Base-by-base conservation (phyloP, 352 stramenopile genomes). In the Globisporangium abappressorium region DNA sequence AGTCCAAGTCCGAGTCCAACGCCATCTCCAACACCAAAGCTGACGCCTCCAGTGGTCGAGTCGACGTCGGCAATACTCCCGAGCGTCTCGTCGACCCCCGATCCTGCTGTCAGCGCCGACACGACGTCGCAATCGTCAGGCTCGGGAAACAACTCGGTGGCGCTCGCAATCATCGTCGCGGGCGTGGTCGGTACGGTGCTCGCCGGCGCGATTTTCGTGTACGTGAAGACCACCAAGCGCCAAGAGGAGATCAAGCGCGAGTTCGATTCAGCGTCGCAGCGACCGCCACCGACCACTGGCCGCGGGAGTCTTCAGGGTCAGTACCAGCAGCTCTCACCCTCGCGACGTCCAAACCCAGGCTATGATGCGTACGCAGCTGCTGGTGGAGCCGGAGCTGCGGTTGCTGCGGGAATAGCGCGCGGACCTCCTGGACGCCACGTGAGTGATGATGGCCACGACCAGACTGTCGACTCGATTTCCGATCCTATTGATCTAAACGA, bases 161-260 rank as follows among this genome's bases (percentile, higher is more conserved):
- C 73, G 64, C 70, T 91, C 11, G 78, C 70, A 3, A 56, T 87
- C 20, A 78, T 88, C 43, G 80, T 87, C 55, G 83, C 73, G 0
- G 71, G 70, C 11, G 75, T 80, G 1, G 77, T 89, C 14, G 75
- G 70, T 0, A 66, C 77, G 1, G 81, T 89, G 20, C 63, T 92
- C 22, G 65, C 70, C 28, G 70, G 70, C 0, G 75, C 78, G 5
- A 47, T 89, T 15, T 84, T 92, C 64, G 74, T 92, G 26, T 90
- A 87, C 64, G 70, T 80, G 22, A 81, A 79, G 53, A 77, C 75
- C 0, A 61, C 62, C 20, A 74, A 72, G 1, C 66, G 72, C 11
- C 66, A 79, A 8, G 71, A 85, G 1, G 77, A 80, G 7, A 71
- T 83, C 2, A 75, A 81, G 18, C 61, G 72, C 20, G 72, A 82